These are phyloP conservation scores for Termitomyces heimii DNA, from an alignment of 768 basidiomycete species.

Conservation along the genomic window DNA sequence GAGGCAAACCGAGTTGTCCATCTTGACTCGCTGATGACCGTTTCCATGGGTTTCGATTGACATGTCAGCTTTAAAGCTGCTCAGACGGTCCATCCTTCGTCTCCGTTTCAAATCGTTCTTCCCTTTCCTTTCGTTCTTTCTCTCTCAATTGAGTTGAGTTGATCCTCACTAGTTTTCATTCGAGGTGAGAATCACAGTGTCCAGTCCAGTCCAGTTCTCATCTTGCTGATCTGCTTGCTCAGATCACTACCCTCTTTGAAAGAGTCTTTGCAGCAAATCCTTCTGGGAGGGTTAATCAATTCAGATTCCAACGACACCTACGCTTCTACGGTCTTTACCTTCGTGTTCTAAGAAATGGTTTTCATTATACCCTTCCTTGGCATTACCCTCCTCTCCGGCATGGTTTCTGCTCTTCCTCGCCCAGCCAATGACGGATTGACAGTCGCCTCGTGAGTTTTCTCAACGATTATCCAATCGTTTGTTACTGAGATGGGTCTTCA, in stretches of 20 bases:
- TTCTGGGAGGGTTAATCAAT: constrained; percentile 54
- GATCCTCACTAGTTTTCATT: constrained; percentile 57
- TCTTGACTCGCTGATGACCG: not conserved
- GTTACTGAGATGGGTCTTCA: not conserved
- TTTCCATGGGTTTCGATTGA: constrained; percentile 16
- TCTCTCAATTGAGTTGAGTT: constrained; percentile 54
- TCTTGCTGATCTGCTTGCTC: constrained; percentile 3
- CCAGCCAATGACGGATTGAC: constrained; percentile 27
- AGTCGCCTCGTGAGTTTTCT: constrained; percentile 28
- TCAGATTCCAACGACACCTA: constrained; percentile 35
- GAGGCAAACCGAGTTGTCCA: not conserved
- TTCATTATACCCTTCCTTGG: constrained; percentile 48
- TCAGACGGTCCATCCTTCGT: constrained; percentile 7
- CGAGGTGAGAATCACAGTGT: constrained; percentile 30
- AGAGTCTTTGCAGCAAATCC: constrained; percentile 52
- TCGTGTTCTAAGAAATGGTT: constrained; percentile 51
- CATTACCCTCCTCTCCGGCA: constrained; percentile 45
- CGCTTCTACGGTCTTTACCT: constrained; percentile 37
- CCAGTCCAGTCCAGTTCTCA: not conserved
- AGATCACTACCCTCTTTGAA: constrained; percentile 67
- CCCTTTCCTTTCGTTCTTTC: constrained; percentile 28
- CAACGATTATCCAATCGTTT: not conserved
- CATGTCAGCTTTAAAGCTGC: constrained; percentile 17
- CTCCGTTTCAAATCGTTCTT: constrained; percentile 26
- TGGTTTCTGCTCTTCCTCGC: constrained; percentile 43